Percentiles rank a stretch among this genome's conserved stretches.
Conservation (phyloP, 2,329 filamentous ascomycete species). For the Myriosclerotinia scirpicola region DNA sequence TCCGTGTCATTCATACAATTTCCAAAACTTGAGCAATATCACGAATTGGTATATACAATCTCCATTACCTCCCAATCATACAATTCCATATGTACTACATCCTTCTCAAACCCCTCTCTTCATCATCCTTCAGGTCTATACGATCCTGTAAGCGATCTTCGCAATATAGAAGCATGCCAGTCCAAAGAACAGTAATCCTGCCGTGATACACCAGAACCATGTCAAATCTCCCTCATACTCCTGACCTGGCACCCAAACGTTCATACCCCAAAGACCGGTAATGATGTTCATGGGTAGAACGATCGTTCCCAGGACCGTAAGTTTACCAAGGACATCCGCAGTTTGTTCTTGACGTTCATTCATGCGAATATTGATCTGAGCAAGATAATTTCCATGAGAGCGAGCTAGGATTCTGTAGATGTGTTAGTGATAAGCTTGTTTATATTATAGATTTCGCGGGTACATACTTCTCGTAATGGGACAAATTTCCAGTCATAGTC, state of each 20-base stretch:
- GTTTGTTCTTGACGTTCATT: slow-evolving; percentile 97
- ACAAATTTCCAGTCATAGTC: slow-evolving; percentile 95
- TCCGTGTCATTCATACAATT: background rate
- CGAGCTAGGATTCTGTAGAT: slow-evolving; percentile 73
- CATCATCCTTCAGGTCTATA: slow-evolving; percentile 26
- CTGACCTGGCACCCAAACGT: slow-evolving; percentile 93
- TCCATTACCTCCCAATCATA: background rate
- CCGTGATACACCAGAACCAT: slow-evolving; percentile 77
- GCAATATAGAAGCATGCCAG: slow-evolving; percentile 61
- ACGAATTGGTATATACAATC: background rate
- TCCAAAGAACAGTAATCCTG: slow-evolving; percentile 75
- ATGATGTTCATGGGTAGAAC: slow-evolving; percentile 99
- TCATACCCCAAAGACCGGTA: slow-evolving; percentile 98
- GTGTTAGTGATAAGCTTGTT: background rate
- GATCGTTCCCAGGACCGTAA: slow-evolving; percentile 95
- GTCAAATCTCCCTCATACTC: slow-evolving; percentile 70
- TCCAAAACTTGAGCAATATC: background rate
- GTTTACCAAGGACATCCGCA: slow-evolving; percentile 87
- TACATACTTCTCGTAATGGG: slow-evolving; percentile 90
- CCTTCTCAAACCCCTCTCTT: background rate
- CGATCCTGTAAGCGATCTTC: slow-evolving; percentile 40
- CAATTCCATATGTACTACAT: background rate
- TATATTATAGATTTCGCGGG: background rate
- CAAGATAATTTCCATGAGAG: slow-evolving; percentile 96
- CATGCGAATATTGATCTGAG: slow-evolving; percentile 98